These are phyloP conservation scores for Lagerstroemia speciosa DNA, from an alignment of 345 rosid genomes.

Conservation along the genomic window DNA sequence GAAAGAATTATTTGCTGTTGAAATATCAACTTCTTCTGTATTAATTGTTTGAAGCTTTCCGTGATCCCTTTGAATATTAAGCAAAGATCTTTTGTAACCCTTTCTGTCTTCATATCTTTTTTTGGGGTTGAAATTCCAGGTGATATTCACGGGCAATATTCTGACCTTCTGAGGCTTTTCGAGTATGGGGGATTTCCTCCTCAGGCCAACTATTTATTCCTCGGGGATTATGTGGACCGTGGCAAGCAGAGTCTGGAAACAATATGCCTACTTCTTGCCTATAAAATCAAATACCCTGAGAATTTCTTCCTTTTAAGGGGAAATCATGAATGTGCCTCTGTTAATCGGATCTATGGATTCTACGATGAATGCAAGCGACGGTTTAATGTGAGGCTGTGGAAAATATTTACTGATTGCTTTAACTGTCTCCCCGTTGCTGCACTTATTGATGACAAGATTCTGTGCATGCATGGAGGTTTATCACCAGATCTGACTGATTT, in stretches of 20 bases:
- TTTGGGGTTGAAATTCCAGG: conserved; percentile 34
- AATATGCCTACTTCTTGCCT: conserved; percentile 76
- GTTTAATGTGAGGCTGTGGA: conserved; percentile 74
- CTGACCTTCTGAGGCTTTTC: conserved; percentile 74
- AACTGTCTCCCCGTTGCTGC: conserved; percentile 87
- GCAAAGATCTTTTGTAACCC: not conserved
- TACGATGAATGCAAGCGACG: conserved; percentile 85
- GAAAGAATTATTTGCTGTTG: not conserved
- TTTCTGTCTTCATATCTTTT: not conserved
- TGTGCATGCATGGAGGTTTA: conserved; percentile 90
- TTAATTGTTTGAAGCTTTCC: not conserved
- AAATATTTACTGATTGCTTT: conserved; percentile 66
- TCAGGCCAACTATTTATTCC: conserved; percentile 61
- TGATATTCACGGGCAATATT: conserved; percentile 81
- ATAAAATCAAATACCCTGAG: conserved; percentile 79
- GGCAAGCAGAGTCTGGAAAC: conserved; percentile 94
- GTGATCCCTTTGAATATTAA: not conserved
- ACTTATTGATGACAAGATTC: conserved; percentile 65
- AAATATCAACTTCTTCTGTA: not conserved
- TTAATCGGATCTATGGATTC: conserved; percentile 76
- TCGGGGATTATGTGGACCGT: conserved; percentile 84
- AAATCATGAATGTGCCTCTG: conserved; percentile 77
- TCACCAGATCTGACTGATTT: conserved; percentile 64
- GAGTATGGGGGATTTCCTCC: conserved; percentile 90
- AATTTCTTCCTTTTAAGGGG: conserved; percentile 76